Base-by-base conservation (phyloP, 495 filamentous ascomycete species). In the Tuber aestivum region DNA sequence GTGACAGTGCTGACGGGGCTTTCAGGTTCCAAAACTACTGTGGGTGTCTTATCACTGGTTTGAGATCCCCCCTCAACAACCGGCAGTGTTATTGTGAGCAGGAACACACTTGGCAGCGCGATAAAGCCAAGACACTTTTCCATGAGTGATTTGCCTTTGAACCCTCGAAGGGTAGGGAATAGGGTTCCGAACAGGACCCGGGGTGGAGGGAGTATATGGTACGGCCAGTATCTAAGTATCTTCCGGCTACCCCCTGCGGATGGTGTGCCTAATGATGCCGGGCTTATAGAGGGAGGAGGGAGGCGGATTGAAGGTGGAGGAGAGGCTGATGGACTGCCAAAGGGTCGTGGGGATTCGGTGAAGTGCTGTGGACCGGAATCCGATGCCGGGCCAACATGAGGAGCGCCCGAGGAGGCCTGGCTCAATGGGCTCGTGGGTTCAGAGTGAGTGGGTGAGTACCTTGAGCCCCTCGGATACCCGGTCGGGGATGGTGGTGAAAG, bases 41-140 rank as follows among this genome's bases (percentile, higher is more conserved):
- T 40, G 20, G 71, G 75, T 3, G 69, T 40, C 40, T 70, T 45
- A 18, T 32, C 68, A 21, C 70, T 71, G 16, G 74, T 41, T 3
- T 16, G 45, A 40, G 38, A 48, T 21, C 61, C 41, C 40, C 35
- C 73, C 38, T 70, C 71, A 14, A 97, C 90, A 0, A 98, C 94
- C 5, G 96, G 96, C n/a, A 99, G 83, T 0, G 96, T 98, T 45
- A 95, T 90, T 0, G 94, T 94, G 18, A 99, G 87, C 8, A 97
- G 86, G 72, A 99, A 94, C 41, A 98, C 92, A 80, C 91, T 97
- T 7, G 95, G 94, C 4, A 93, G 91, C 8, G 94, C 93, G 73
- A 95, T 85, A 20, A 97, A 75, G 38, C 93, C 93, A 23, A 97
- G 82, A 23, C 92, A 78, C 76, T 92, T 94, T 76, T 92, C 94